Conservation (phyloP, 2,329 filamentous ascomycete species). For the Shiraia bambusicola region DNA sequence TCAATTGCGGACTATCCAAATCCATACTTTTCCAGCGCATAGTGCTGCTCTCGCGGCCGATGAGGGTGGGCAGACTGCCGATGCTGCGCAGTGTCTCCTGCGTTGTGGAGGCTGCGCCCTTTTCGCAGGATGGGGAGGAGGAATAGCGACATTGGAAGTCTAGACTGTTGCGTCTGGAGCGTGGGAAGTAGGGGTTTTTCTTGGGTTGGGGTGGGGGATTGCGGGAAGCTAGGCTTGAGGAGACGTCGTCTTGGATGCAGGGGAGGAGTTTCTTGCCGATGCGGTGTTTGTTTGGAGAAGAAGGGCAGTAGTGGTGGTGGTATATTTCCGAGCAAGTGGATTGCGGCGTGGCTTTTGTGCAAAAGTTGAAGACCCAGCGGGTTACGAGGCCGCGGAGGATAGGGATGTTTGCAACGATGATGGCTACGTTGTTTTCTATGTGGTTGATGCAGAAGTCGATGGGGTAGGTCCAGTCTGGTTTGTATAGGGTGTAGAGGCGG, state of each 20-base stretch:
- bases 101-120: slow-evolving; percentile 35
- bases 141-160: slow-evolving; percentile 23
- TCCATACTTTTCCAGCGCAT: slow-evolving; percentile 25
- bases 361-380: slow-evolving; percentile 45
- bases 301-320: slow-evolving; percentile 14
- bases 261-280: slow-evolving; percentile 37
- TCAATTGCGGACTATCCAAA: slow-evolving; percentile 25
- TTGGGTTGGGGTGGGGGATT: slow-evolving; percentile 22
- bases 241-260: slow-evolving; percentile 41
- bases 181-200: slow-evolving; percentile 27
- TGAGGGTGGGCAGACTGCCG: slow-evolving; percentile 37
- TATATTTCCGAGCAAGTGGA: slow-evolving; percentile 31
- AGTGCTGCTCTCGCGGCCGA: slow-evolving; percentile 28
- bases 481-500: slow-evolving; percentile 39
- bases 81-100: slow-evolving; percentile 37
- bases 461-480: slow-evolving; percentile 46
- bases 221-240: slow-evolving; percentile 34
- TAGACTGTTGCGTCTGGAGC: slow-evolving; percentile 32
- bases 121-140: slow-evolving; percentile 31
- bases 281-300: slow-evolving; percentile 17
- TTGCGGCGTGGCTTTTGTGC: slow-evolving; percentile 35
- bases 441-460: slow-evolving; percentile 47
- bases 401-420: slow-evolving; percentile 45
- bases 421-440: slow-evolving; percentile 46
- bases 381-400: slow-evolving; percentile 46